Evolutionary conservation across 768 basidiomycete genomes (phyloP), one percentile per base, ranked within the genome.

Genomic region (Trametes elegans): DNA sequence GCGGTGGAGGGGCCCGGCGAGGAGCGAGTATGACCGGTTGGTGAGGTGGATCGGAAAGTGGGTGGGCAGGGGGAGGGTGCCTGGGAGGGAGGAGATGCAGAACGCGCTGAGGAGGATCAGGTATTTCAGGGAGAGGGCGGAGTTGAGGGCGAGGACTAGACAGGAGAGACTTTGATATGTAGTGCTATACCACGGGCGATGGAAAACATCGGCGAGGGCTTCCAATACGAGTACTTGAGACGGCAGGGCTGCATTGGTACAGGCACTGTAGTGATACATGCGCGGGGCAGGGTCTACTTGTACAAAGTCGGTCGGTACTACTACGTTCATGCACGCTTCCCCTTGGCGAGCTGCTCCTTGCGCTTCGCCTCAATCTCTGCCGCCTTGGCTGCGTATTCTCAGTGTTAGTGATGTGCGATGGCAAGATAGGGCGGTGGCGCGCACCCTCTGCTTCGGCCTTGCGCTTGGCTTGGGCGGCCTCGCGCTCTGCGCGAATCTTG

Each of bases 361-460:
- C 65, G 77, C 79, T 87, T 88, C 14, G 78, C 81, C 55, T 84
- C 82, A 24, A 77, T 57, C 63, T 87, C 86, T 27, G 82, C 78
- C 2, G 77, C 76, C 70, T 87, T 88, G 52, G 85, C 88, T 88
- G 53, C 24, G 50, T 27, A 51, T 18, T 27, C 54, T 41, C 16
- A 43, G 11, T 18, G 23, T 42, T 8, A 44, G 27, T 29, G n/a
- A n/a, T n/a, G 51, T 32, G 14, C 23, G 32, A 32, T 35, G 28
- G 16, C 5, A 26, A 26, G 24, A 7, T 6, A 27, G 41, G 14
- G 28, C 26, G 9, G 23, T n/a, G 36, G 54, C 57, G n/a, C n/a
- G 21, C 19, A 93, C 93, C 90, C 62, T 93, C 91, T 5, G 84
- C 78, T 66, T 96, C 95, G 0, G 94, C 94, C 73, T 91, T 84